phyloP scores from a whole-genome alignment of 139 green algal genomes.

The Ostreobium quekettii region DNA sequence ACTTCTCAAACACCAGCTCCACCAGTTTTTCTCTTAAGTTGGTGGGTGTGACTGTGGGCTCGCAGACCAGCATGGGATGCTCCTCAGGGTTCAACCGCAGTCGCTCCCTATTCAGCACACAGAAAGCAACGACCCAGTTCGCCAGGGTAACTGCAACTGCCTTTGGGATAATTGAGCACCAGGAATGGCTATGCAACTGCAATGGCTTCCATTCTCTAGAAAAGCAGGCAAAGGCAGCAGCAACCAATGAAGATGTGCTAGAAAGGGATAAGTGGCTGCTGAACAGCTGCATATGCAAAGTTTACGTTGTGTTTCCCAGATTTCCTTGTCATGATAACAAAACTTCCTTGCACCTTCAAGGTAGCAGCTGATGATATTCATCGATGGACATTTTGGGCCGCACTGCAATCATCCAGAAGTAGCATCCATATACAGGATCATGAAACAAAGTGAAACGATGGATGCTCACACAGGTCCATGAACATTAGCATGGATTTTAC shows the following conservation, averaged over 20 bases:
- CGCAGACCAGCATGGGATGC: conserved; percentile 83
- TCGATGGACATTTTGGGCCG: neutral
- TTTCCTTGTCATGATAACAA: too few species aligned
- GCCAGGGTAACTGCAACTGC: too few species aligned
- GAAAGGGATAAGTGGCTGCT: neutral
- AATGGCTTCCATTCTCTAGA: neutral
- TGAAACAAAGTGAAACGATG: too few species aligned
- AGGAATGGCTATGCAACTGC: neutral
- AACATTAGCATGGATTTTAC: too few species aligned
- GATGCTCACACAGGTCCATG: too few species aligned
- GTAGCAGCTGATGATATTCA: neutral
- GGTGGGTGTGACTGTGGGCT: conserved; percentile 58
- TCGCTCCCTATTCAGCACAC: conserved; percentile 66
- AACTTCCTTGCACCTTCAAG: neutral
- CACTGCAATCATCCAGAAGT: too few species aligned
- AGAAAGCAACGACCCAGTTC: too few species aligned
- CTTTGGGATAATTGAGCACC: neutral
- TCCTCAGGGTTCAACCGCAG: conserved; percentile 66
- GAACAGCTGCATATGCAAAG: too few species aligned
- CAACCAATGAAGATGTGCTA: neutral
- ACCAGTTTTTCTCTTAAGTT: conserved; percentile 62
- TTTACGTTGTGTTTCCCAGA: too few species aligned
- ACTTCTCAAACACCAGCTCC: conserved; percentile 83
- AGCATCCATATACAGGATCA: too few species aligned
- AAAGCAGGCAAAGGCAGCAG: neutral